Conservation (phyloP, 768 basidiomycete genomes). For the Hemileccinum rubropunctum region DNA sequence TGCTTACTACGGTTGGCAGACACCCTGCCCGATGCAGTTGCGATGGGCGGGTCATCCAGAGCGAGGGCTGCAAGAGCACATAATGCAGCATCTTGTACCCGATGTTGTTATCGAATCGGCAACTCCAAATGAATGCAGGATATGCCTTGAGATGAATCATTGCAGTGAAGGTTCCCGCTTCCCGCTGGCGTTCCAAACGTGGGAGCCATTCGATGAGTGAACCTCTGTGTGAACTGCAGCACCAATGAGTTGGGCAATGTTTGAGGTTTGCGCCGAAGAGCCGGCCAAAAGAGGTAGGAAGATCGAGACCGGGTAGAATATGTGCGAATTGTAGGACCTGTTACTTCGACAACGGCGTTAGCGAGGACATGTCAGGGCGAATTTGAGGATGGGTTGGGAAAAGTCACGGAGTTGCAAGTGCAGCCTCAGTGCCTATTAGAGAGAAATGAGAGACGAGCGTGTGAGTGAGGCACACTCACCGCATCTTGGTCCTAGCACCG, state of each 20-base stretch:
- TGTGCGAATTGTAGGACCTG: slow-evolving; percentile 58
- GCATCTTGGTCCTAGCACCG: slow-evolving; percentile 9
- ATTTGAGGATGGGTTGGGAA: slow-evolving; percentile 42
- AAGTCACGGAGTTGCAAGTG: too few relatives aligned
- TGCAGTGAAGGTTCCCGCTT: slow-evolving; percentile 41
- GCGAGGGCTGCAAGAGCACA: slow-evolving; percentile 61
- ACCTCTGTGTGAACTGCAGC: slow-evolving; percentile 45
- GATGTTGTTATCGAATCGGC: not conserved
- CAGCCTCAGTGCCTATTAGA: too few relatives aligned
- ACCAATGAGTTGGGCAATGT: slow-evolving; percentile 59
- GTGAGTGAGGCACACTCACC: too few relatives aligned
- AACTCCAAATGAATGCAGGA: not conserved
- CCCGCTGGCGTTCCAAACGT: too few relatives aligned
- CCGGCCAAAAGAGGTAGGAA: slow-evolving; percentile 63
- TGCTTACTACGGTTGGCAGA: slow-evolving; percentile 38
- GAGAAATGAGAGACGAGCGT: too few relatives aligned
- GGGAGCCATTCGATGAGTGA: too few relatives aligned
- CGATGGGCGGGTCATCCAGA: slow-evolving; percentile 53
- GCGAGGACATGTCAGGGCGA: slow-evolving; percentile 61
- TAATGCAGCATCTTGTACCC: slow-evolving; percentile 68
- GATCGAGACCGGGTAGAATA: slow-evolving; percentile 38
- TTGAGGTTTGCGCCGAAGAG: slow-evolving; percentile 38
- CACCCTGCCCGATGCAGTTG: slow-evolving; percentile 45
- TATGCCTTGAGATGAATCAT: slow-evolving; percentile 53
- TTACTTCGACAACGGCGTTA: slow-evolving; percentile 58